phyloP scores from a whole-genome alignment of 2,329 filamentous ascomycete genomes.

The Aspergillus tubingensis region DNA sequence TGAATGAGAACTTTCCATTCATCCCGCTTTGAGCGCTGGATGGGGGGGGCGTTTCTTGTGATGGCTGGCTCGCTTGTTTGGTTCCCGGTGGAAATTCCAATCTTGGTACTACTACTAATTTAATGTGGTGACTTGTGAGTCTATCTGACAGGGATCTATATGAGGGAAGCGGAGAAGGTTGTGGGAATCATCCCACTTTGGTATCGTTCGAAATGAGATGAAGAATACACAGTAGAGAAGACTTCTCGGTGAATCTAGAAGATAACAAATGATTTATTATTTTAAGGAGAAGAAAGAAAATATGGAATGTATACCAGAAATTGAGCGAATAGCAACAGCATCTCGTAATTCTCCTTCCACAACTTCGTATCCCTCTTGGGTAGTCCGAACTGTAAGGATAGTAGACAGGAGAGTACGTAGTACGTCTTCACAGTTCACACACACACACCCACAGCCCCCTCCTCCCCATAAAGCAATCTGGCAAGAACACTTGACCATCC shows the following conservation, averaged over 20 bases:
- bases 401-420: background rate
- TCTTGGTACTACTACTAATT: background rate
- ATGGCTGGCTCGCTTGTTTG: background rate
- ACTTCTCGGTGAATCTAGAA: too few species aligned
- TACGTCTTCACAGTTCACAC: background rate
- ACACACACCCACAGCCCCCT: background rate
- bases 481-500: background rate
- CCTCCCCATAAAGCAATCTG: background rate
- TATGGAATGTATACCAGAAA: background rate
- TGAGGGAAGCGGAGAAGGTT: background rate
- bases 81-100: background rate
- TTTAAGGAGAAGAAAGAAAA: too few species aligned
- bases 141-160: background rate
- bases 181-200: background rate
- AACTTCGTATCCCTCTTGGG: background rate
- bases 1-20: constrained; percentile 10
- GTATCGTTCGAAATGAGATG: too few species aligned
- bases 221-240: too few species aligned
- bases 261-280: too few species aligned
- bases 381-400: background rate
- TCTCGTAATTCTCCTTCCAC: background rate
- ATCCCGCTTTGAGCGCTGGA: constrained; percentile 14
- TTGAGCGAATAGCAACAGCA: background rate
- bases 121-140: background rate
- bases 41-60: background rate